Base-by-base conservation (phyloP, 441 rosid species). In the Mallotus repandus region DNA sequence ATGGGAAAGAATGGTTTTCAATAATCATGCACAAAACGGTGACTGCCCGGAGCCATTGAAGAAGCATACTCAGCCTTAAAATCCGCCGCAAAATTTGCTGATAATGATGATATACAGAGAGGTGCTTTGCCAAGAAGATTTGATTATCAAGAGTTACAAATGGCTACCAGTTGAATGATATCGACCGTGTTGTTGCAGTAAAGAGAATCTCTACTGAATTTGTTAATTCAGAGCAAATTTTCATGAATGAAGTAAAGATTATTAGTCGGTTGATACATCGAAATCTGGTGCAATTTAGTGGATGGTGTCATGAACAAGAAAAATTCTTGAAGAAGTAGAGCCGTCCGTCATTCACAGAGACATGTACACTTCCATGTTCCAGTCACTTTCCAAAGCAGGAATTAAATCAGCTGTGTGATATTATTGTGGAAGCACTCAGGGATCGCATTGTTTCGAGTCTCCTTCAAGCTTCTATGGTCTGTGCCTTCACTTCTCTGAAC, bases 401-500 rank as follows among this genome's bases (percentile, higher is more conserved):
- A 76, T 88, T 96, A 73, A 91, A 84, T 74, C 94, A 96, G 80
- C 83, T 93, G 35, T 96, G 99, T 66, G 81, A 73, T 74, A 78
- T 96, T 63, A 93, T 96, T 72, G 81, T 88, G 86, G 99, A 96
- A 78, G 89, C 94, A 63, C 81, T 96, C 61, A 84, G 99, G 89
- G 99, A 96, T 83, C 97, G 93, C 13, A 70, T 96, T 32, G 99
- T 93, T 70, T 91, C 98, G 11, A 87, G 97, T 82, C 93, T 96
- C 75, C 98, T 96, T 82, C 94, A 90, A 85, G 97, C 98, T 69
- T 90, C 99, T 60, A 81, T 90, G 87, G 98, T 96, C 19, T 72
- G 88, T 77, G 67, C 76, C 65, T 68, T 60, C 75, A 73, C 72
- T 64, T 74, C 58, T 64, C 22, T 57, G 41, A 9, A 55, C 16